Base-by-base conservation (phyloP, 192 early-diverging fungal genomes). In the Coemansia sp. region DNA sequence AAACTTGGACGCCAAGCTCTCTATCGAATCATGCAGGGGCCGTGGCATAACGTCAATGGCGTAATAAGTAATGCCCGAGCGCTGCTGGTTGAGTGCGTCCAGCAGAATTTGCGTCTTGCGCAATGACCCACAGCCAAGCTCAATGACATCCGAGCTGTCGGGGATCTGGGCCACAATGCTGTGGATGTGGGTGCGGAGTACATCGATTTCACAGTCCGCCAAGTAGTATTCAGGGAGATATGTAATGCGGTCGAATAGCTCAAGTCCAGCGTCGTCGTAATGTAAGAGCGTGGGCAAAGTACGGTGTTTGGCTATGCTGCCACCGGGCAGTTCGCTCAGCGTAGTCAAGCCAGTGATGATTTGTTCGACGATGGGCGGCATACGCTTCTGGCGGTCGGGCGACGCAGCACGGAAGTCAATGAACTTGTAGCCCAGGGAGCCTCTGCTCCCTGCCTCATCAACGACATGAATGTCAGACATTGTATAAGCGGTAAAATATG, bases 161-260 rank as follows among this genome's bases (percentile, higher is more conserved):
- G 84, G 75, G 10, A 93, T 86, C 34, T 90, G 72, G 10, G 80
- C 83, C 1, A 83, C 76, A 60, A 97, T 85, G 39, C 86, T 84
- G 34, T 85, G 79, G 6, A 81, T 85, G 18, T 88, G 72, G 1
- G 76, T 73, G 24, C 82, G 66, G 42, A 98, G 78, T 56, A 98
- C 88, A 14, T 93, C 85, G 26, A 90, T 88, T 73, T 98, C 95
- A 40, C 91, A 88, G 37, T 87, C 76, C n/a, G 93, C 93, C 65
- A 95, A 73, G 70, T 97, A 95, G 69, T 98, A 98, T 58, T 93
- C 92, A 7, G 87, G 71, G 34, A 87, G 63, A 56, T 95, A 92
- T 0, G 94, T 96, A 65, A 98, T 95, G 48, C 90, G 76, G 81
- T 96, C 95, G 84, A 92, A 98, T 34, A 93, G 83, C 57, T 92